Percentiles rank a stretch among this genome's conserved stretches.
Evolutionary conservation across 495 filamentous ascomycete genomes (phyloP).

Genomic region (Hypoxylon cercidicola): DNA sequence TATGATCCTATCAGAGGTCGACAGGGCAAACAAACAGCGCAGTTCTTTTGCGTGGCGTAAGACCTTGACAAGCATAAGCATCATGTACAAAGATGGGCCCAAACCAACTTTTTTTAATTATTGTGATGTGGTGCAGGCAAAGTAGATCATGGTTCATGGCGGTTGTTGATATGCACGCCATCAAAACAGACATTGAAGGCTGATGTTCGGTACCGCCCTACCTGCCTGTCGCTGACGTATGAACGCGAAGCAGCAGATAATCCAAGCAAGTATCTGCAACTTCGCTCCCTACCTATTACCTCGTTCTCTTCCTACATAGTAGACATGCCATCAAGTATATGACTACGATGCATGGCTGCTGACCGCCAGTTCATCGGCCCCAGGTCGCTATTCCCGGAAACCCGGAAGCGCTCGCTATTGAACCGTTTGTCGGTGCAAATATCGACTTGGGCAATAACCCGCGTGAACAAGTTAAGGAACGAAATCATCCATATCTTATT

Average conservation of each 20-base stretch:
- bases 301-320: background rate
- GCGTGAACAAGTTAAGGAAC: constrained; percentile 11
- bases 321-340: background rate
- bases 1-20: constrained; percentile 35
- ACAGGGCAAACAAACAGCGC: constrained; percentile 39
- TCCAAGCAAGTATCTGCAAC: background rate
- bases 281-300: background rate
- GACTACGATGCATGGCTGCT: constrained; percentile 35
- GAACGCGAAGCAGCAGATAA: constrained; percentile 13
- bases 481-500: constrained; percentile 20
- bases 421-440: constrained; percentile 17
- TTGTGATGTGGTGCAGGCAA: constrained; percentile 44
- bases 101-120: constrained; percentile 47
- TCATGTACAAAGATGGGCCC: constrained; percentile 43
- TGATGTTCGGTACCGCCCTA: constrained; percentile 43
- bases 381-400: constrained; percentile 45
- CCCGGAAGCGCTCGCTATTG: constrained; percentile 33
- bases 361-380: constrained; percentile 49
- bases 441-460: constrained; percentile 9
- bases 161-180: constrained; percentile 43
- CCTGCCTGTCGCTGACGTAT: constrained; percentile 33
- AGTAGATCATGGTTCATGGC: constrained; percentile 52
- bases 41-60: constrained; percentile 30
- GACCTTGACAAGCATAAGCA: constrained; percentile 45
- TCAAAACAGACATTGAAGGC: constrained; percentile 41